A percentile compares a stretch with the other conserved stretches of the same genome.
These are phyloP conservation scores for Misopates orontium DNA, from an alignment of 257 asterid genomes.

Conservation along the genomic window DNA sequence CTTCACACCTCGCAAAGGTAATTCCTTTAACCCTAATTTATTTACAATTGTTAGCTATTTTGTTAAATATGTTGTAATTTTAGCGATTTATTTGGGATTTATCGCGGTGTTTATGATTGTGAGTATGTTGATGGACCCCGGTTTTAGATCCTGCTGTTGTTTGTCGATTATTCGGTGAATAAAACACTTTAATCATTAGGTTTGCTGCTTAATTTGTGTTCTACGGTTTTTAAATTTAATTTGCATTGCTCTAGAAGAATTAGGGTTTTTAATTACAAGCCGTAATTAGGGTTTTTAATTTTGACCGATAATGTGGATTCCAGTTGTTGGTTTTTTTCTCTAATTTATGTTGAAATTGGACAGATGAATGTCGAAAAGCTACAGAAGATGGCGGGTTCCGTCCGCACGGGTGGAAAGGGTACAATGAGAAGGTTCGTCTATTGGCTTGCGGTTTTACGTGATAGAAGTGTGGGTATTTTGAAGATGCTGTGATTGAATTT, in stretches of 20 bases:
- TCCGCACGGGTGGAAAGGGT: constrained; percentile 82
- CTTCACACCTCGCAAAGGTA: constrained; percentile 35
- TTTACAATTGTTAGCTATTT: not conserved
- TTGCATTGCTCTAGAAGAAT: not conserved
- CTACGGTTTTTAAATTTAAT: not conserved
- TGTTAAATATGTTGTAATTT: not conserved
- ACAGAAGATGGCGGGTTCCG: constrained; percentile 72
- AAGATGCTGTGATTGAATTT: not conserved
- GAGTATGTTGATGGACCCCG: not conserved
- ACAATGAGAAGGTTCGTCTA: constrained; percentile 58
- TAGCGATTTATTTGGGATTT: not conserved
- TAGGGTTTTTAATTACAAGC: not conserved
- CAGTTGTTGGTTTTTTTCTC: not conserved
- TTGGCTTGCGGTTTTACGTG: not conserved
- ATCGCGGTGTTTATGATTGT: not conserved
- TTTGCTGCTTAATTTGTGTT: not conserved
- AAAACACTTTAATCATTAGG: not conserved
- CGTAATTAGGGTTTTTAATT: no score
- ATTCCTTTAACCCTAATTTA: not conserved
- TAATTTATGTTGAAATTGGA: constrained; percentile 22
- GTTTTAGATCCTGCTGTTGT: not conserved
- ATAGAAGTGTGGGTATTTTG: not conserved
- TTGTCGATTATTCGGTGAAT: not conserved
- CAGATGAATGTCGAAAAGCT: constrained; percentile 79
- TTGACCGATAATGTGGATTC: no score